phyloP scores from a whole-genome alignment of 108 stramenopile species.

The Conticribra guillardii region DNA sequence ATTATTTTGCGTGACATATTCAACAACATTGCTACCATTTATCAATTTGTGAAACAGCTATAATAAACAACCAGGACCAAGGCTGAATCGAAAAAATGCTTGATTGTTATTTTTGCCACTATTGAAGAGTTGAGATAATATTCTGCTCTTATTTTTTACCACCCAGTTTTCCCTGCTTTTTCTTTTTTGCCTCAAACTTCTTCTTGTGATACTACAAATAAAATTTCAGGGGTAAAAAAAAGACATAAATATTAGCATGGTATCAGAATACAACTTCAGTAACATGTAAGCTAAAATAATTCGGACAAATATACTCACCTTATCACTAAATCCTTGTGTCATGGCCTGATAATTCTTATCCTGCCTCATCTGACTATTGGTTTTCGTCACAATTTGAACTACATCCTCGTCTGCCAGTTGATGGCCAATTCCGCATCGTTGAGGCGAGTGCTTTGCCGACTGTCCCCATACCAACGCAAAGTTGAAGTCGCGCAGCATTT shows the following conservation, averaged over 20 bases:
- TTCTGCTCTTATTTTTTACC: no score
- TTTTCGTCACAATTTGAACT: slow-evolving; percentile 96
- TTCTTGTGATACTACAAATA: slow-evolving; percentile 71
- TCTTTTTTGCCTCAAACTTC: slow-evolving; percentile 86
- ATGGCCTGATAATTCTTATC: slow-evolving; percentile 86
- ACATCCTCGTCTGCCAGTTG: slow-evolving; percentile 97
- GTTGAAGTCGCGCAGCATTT: slow-evolving; percentile 94
- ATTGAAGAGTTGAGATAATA: no score
- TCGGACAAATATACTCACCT: no score
- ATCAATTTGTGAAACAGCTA: no score
- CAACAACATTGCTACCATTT: no score
- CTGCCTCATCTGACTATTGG: slow-evolving; percentile 93
- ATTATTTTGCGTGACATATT: no score
- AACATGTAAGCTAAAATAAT: no score
- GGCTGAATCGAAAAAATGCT: no score
- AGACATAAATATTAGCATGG: neutral
- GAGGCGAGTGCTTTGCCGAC: slow-evolving; percentile 94
- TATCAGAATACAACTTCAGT: neutral
- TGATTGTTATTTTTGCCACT: no score
- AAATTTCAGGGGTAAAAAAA: neutral
- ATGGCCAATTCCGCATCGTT: slow-evolving; percentile 95
- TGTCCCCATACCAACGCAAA: slow-evolving; percentile 99
- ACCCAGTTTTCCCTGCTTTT: slow-evolving; percentile 75
- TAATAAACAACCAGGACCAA: no score
- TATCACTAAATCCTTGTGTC: slow-evolving; percentile 80